Base-by-base conservation (phyloP, 768 basidiomycete species). In the Phanerochaete carnosa region DNA sequence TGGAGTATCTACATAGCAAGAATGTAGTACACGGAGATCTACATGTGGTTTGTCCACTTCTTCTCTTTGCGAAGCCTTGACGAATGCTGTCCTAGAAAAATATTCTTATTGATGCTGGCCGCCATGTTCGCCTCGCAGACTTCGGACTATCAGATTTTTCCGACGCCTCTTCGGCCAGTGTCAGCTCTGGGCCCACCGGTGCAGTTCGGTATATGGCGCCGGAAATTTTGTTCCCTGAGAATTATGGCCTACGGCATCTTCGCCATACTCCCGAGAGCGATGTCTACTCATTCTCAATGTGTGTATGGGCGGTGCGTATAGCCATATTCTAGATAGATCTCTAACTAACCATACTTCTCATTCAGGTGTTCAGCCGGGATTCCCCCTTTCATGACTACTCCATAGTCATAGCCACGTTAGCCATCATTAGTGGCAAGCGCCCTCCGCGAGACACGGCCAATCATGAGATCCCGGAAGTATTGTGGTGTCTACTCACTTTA, bases 101-200 rank as follows among this genome's bases (percentile, higher is more conserved):
- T 43, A 59, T 62, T n/a, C 57, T 62, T 23, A 58, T 62, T 22
- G 61, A 62, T 43, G 61, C 35, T 13, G 39, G 25, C 1, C 46
- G 61, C 15, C 45, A 45, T n/a, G 47, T 45, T 37, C 61, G 61
- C n/a, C 43, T 62, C 23, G 33, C 49, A 22, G 59, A 64, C 37
- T 60, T 60, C 30, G 59, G 62, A 13, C 47, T 60, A 15, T 50
- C 58, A 13, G 35, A 37, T 26, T 39, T 59, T 32, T 2, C 5
- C 22, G 58, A 47, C 29, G 15, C 30, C 15, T n/a, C 25, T 9
- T 23, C 26, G 3, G 25, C 32, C 23, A 51, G 43, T 16, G 23
- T 12, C 7, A 35, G 49, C 26, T 52, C 49, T 23, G 25, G 12
- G 2, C 3, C 16, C 28, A 12, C 49, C 13, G 39, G 28, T 2